These are phyloP conservation scores for Periconia digitata DNA, from an alignment of 2,329 filamentous ascomycete genomes.

Conservation along the genomic window DNA sequence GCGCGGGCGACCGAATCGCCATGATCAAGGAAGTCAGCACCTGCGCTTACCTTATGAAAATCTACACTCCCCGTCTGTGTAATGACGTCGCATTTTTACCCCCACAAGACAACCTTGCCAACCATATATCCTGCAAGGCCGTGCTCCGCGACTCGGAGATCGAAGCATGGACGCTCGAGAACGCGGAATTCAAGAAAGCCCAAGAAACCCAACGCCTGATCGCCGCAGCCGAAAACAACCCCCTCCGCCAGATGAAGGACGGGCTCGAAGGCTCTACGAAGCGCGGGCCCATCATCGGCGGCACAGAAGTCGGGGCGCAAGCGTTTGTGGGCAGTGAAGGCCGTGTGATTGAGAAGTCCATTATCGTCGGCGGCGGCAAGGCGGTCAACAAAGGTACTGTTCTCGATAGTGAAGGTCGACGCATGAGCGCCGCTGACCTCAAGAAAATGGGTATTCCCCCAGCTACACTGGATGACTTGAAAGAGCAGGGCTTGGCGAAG, in stretches of 20 bases:
- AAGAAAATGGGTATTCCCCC: conserved; percentile 67
- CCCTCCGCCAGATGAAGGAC: conserved; percentile 35
- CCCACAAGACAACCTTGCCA: conserved; percentile 73
- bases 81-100: conserved; percentile 84
- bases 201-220: conserved; percentile 30
- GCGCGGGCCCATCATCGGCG: conserved; percentile 54
- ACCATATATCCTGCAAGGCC: conserved; percentile 74
- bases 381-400: conserved; percentile 56
- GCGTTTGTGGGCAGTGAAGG: conserved; percentile 58
- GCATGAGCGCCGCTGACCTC: conserved; percentile 67
- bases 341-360: conserved; percentile 57
- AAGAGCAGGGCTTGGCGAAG: conserved; percentile 66
- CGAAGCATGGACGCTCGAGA: conserved; percentile 45
- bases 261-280: conserved; percentile 33
- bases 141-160: conserved; percentile 64
- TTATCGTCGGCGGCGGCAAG: conserved; percentile 53
- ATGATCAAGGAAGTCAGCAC: conserved; percentile 94
- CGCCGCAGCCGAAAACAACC: conserved; percentile 28
- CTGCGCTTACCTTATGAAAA: conserved; percentile 89
- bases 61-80: conserved; percentile 86
- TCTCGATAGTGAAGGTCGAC: conserved; percentile 62
- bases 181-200: conserved; percentile 35
- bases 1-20: conserved; percentile 73
- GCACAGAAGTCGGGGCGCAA: conserved; percentile 61
- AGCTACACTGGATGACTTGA: conserved; percentile 68